phyloP scores from a whole-genome alignment of 805 yeast species.

The Trichomonascus vanleenenianus region DNA sequence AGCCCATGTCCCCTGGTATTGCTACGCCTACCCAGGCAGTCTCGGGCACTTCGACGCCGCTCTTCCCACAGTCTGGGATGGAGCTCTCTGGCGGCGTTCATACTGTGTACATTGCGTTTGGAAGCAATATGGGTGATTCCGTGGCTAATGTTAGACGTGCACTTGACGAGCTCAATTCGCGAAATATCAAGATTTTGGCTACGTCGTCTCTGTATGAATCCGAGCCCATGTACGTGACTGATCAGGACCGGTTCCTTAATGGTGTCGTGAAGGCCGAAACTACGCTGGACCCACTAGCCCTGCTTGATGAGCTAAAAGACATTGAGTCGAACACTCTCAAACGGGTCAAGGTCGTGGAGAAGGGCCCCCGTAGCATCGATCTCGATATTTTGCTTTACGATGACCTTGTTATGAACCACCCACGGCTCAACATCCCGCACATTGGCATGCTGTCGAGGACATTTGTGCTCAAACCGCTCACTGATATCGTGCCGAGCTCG shows the following conservation, averaged over 20 bases:
- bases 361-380: constrained; percentile 91
- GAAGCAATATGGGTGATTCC: constrained; percentile 77
- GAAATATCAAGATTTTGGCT: constrained; percentile 41
- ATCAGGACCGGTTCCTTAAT: constrained; percentile 76
- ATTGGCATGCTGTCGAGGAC: constrained; percentile 79
- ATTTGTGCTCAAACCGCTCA: constrained; percentile 83
- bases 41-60: constrained; percentile 6
- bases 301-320: constrained; percentile 54
- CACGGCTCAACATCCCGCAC: constrained; percentile 73
- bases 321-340: constrained; percentile 69
- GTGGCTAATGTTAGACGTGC: constrained; percentile 54
- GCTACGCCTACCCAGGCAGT: neutral
- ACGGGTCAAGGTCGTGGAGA: constrained; percentile 71
- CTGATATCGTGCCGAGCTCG: constrained; percentile 67
- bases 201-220: constrained; percentile 81
- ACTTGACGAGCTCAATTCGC: constrained; percentile 36
- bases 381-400: constrained; percentile 78
- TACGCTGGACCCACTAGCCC: constrained; percentile 49
- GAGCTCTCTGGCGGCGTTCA: constrained; percentile 28
- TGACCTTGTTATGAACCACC: constrained; percentile 43
- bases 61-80: constrained; percentile 18
- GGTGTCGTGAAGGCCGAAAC: constrained; percentile 74
- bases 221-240: constrained; percentile 82
- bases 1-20: neutral
- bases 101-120: constrained; percentile 74